Evolutionary conservation across 169 alveolate species (phyloP), one percentile per base, ranked within the genome.

Genomic region (Babesia caballi): DNA sequence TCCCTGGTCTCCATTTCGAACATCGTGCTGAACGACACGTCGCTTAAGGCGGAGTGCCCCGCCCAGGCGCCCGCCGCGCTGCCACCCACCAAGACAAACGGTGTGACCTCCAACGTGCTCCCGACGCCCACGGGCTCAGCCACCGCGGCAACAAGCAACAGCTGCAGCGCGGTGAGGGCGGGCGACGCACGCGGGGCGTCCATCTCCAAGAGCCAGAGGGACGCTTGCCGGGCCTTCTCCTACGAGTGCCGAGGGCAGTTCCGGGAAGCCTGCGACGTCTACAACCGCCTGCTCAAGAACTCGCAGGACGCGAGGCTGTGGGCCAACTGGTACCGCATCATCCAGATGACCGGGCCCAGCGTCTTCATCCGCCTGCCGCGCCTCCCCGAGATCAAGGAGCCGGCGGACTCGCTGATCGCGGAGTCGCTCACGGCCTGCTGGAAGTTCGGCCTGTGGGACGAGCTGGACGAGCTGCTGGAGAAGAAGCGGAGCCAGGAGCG

Each of bases 401-500:
- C 63, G 4, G 28, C 51, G 21, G 82, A 71, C 32, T 60, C 82
- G 35, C 73, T 71, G 38, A 51, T 59, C 19, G 82, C 82, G 7
- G 82, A 71, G 38, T 42, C 82, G 4, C 12, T 71, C 23, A 71
- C 82, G 0, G 82, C 82, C 14, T 71, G 82, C 30, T 71, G 82
- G 82, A 71, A 71, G 40, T 66, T 71, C n/a, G 33, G 78, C 3
- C 52, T 71, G 32, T 71, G 82, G 82, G 82, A 71, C 27, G 82
- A 71, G 25, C 66, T 71, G 19, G 82, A 71, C 35, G 71, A 41
- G 14, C 23, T 71, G 35, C 42, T 71, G 2, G 63, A 32, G 35
- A 60, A 63, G 15, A 60, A 71, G 40, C 57, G 27, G 9, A 35
- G 41, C 12, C 36, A 23, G 6, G 82, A 71, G 8, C 7, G 25